Base-by-base conservation (phyloP, 139 green algal genomes). In the Chlamydomonas sphaeroides region DNA sequence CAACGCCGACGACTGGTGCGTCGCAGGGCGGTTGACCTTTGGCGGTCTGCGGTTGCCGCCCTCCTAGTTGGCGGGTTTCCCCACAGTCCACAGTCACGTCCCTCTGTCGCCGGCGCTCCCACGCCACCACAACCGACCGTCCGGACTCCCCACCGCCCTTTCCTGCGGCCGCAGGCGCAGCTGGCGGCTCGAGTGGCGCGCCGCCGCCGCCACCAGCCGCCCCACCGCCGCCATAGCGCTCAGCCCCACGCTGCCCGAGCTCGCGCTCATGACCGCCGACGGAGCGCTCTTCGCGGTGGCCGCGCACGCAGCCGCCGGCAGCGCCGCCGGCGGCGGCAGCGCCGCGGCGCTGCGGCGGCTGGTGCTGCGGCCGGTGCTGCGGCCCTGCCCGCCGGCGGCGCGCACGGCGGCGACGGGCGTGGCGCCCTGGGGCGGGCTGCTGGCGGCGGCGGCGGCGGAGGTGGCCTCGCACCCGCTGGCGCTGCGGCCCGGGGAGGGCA, bases 161-260 rank as follows among this genome's bases (percentile, higher is more conserved):
- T 17, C 2, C 10, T 51, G 45, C 45, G 49, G 49, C 6, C 35
- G 26, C 56, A 83, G 76, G 76, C 62, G 62, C 35, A 74, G 63
- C 63, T 83, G 76, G 76, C 62, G 76, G 5, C 61, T 83, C 45
- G 76, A 83, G 63, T 83, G 76, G 76, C 76, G 76, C 33, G 76
- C 45, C 32, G 32, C 11, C 35, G 41, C 62, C 63, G 2, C 35
- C 39, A 73, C 63, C 7, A 10, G 33, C 38, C 62, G 45, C 48
- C 45, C 48, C 57, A 83, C 65, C 10, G 62, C 76, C 14, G 45
- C 23, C 23, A 5, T 83, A 23, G 62, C 63, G 42, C 70, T 62
- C 63, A 83, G 66, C 76, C 76, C 63, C 33, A 62, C 74, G 42
- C 41, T 83, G 28, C 76, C 63, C 5, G 76, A 83, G 63, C 42